Conservation (phyloP, 2,329 filamentous ascomycete genomes). For the Aaosphaeria arxii region DNA sequence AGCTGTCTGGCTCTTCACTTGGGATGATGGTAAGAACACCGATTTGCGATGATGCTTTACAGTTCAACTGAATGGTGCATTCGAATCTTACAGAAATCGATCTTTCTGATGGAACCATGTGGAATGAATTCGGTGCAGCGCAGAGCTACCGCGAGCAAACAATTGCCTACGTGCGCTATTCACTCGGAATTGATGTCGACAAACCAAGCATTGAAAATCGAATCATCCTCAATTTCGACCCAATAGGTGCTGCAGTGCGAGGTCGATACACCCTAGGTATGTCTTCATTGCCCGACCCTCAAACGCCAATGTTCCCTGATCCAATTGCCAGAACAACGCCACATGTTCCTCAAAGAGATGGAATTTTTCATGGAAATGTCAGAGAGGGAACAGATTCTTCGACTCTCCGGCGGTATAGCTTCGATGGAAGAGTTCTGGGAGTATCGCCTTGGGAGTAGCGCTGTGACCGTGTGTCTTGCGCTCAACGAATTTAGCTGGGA, state of each 20-base stretch:
- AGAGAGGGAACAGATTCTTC: conserved; percentile 7
- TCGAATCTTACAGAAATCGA: conserved; percentile 4
- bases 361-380: conserved; percentile 4
- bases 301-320: not conserved
- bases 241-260: conserved; percentile 1
- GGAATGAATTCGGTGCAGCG: conserved; percentile 5
- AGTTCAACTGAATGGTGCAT: not conserved
- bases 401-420: conserved; percentile 3
- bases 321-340: not conserved
- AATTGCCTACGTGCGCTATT: conserved; percentile 6
- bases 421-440: conserved; percentile 10
- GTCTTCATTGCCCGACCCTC: not conserved
- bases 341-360: conserved; percentile 5
- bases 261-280: not conserved
- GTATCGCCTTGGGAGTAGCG: conserved; percentile 10
- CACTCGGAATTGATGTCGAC: conserved; percentile 3
- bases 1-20: conserved; percentile 11
- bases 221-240: conserved; percentile 6
- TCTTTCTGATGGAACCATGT: conserved; percentile 4
- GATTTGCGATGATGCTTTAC: not conserved
- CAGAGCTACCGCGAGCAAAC: conserved; percentile 10
- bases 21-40: conserved; percentile 8
- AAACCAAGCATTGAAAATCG: not conserved
- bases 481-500: conserved; percentile 9
- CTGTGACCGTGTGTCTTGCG: conserved; percentile 7